Evolutionary conservation across 2,329 filamentous ascomycete genomes (phyloP), one percentile per base, ranked within the genome.

Genomic region (Harringtonia lauricola): DNA sequence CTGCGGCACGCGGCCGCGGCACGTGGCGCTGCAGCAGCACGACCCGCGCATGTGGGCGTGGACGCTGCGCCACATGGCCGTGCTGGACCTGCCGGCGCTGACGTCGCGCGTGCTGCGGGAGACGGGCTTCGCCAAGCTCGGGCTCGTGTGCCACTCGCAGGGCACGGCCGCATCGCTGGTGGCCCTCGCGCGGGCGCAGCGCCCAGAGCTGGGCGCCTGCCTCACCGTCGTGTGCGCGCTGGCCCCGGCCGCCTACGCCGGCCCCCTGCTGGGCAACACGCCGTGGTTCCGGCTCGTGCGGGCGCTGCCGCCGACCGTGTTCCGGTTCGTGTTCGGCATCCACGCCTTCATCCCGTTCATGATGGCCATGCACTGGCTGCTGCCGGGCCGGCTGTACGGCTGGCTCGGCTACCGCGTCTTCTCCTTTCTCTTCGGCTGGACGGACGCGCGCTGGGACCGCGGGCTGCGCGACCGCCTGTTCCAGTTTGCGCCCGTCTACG

Each of bases 21-120:
- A 96, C 57, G 74, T 71, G 3, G 63, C 81, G 19, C 72, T 95
- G 33, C 64, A 76, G 2, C 79, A 83, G 51, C 66, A 67, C 3
- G 90, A 96, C 56, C 89, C 90, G 2, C 76, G 88, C 26, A 94
- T 95, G 86, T 95, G 90, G 90, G 79, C 81, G 34, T 96, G 90
- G 90, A 94, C 94, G 52, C 94, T 95, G 44, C 78, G 86, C 0
- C 86, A 95, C 56, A 94, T 95, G 84, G 90, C 88, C 4, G 81
- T 89, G 1, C 78, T 94, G 57, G 90, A 96, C 57, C 71, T 96
- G 3, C 74, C 89, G 0, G 88, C 89, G 0, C 71, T 95, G 29
- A 74, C 84, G 2, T 86, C 83, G 0, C 79, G 86, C 7, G 86
- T 95, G 1, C 70, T 95, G 2, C 72, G 71, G 33, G 83, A 94